Conservation (phyloP, 2,329 filamentous ascomycete genomes). For the Zymoseptoria tritici region DNA sequence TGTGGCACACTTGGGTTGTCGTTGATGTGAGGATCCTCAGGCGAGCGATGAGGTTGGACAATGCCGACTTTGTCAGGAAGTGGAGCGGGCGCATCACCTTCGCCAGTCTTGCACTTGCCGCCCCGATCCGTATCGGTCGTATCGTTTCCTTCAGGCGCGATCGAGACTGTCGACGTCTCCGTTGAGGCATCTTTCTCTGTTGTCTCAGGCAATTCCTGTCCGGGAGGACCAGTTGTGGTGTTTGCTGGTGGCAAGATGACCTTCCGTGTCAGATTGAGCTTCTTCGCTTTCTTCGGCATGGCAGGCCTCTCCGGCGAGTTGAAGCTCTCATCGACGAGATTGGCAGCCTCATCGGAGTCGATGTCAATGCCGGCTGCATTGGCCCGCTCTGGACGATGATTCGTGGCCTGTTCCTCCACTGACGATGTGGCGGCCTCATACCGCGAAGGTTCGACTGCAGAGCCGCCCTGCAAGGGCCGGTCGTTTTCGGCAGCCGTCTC, state of each 20-base stretch:
- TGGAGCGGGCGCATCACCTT: no score
- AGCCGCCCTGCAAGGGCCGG: neutral
- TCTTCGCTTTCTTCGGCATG: conserved; percentile 1
- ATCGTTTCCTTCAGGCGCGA: no score
- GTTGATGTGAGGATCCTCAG: neutral
- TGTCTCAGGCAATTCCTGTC: neutral
- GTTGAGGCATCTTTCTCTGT: no score
- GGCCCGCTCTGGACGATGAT: neutral
- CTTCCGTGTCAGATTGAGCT: neutral
- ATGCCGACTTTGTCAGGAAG: neutral
- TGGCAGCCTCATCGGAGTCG: conserved; percentile 5
- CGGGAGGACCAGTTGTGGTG: neutral
- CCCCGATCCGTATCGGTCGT: no score
- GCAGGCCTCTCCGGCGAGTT: neutral
- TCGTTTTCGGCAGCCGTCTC: no score
- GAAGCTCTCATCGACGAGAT: conserved; percentile 15
- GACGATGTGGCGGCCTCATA: neutral
- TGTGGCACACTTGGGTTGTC: neutral
- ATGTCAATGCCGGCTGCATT: neutral
- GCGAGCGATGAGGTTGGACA: neutral
- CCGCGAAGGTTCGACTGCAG: neutral
- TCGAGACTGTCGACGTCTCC: no score
- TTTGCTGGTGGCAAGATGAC: neutral
- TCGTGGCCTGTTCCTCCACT: neutral
- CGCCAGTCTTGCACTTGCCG: no score